Evolutionary conservation across 768 basidiomycete genomes (phyloP), one percentile per base, ranked within the genome.

Genomic region (Suillus tomentosus): DNA sequence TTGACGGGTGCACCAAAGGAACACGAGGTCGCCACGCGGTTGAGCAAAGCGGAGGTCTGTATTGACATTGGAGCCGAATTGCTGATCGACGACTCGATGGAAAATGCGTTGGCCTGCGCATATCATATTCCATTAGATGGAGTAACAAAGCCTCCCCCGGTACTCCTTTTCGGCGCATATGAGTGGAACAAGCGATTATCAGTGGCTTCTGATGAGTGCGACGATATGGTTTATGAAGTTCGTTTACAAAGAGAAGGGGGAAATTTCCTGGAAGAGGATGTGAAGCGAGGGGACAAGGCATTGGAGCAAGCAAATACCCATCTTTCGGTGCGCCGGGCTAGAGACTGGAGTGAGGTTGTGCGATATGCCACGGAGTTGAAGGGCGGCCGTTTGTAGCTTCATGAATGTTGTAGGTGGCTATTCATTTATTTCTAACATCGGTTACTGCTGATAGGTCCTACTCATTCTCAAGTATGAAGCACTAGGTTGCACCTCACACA

Each of bases 51-150:
- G n/a, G 85, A 89, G 70, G 85, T 92, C 54, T 90, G 91, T 71
- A 76, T 83, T 40, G 79, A 84, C 64, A 76, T 93, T 19, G 81
- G 82, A 17, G 89, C 91, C 13, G 79, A 81, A 47, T 71, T 92
- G 45, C 77, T 94, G 60, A 86, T 94, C 64, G 92, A 94, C 74
- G 92, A 94, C 77, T 92, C 91, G 7, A 70, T 88, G 48, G 92
- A 94, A 74, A 93, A 94, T 73, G 89, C 88, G 43, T 67, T 90
- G 34, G 81, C 85, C 63, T 87, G 87, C 66, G 81, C 80, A 0
- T 80, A 72, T 39, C 50, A 77, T 62, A 45, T 63, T 19, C 54
- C 71, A 27, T 60, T 60, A n/a, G 65, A 48, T 5, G 70, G 45
- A 19, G 62, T 60, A 9, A 45, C 55, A 58, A 54, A 57, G 31